These are phyloP conservation scores for Arthonia radiata DNA, from an alignment of 495 filamentous ascomycete species.

Conservation along the genomic window DNA sequence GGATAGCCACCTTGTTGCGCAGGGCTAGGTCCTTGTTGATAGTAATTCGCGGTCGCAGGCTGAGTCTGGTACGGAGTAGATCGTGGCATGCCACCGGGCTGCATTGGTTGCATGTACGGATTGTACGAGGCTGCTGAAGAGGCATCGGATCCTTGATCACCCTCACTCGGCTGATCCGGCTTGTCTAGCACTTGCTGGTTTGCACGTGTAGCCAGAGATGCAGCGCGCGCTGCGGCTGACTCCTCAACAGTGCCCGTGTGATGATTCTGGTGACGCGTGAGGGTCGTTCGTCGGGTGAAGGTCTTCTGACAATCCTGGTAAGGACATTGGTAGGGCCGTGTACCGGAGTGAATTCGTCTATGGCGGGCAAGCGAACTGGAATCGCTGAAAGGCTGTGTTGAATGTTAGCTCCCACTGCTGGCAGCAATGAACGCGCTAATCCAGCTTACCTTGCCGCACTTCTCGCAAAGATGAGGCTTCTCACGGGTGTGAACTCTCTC, in stretches of 20 bases:
- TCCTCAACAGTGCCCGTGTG: slow-evolving; percentile 92
- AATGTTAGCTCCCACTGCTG: slow-evolving; percentile 4
- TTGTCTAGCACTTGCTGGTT: too few species aligned
- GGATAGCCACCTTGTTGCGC: too few species aligned
- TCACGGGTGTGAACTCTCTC: slow-evolving; percentile 90
- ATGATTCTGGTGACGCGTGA: slow-evolving; percentile 88
- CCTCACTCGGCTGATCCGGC: too few species aligned
- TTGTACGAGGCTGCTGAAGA: too few species aligned
- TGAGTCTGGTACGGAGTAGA: too few species aligned
- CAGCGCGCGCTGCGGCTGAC: slow-evolving; percentile 68
- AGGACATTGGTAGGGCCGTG: slow-evolving; percentile 90
- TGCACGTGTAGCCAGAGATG: too few species aligned
- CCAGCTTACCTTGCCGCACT: slow-evolving; percentile 75
- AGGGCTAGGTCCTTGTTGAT: too few species aligned
- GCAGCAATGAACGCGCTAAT: too few species aligned
- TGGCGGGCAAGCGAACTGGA: slow-evolving; percentile 87
- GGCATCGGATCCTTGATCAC: too few species aligned
- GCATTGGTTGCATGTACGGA: too few species aligned
- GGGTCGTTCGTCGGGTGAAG: slow-evolving; percentile 80
- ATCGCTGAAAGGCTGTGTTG: slow-evolving; percentile 77
- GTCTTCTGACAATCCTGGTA: slow-evolving; percentile 98
- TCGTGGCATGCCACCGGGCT: too few species aligned
- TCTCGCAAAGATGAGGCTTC: slow-evolving; percentile 85
- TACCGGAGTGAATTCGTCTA: slow-evolving; percentile 84
- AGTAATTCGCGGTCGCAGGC: too few species aligned